A percentile compares a stretch with the other conserved stretches of the same genome.
phyloP scores from a whole-genome alignment of 139 green algal species.

The Mychonastes homosphaera region DNA sequence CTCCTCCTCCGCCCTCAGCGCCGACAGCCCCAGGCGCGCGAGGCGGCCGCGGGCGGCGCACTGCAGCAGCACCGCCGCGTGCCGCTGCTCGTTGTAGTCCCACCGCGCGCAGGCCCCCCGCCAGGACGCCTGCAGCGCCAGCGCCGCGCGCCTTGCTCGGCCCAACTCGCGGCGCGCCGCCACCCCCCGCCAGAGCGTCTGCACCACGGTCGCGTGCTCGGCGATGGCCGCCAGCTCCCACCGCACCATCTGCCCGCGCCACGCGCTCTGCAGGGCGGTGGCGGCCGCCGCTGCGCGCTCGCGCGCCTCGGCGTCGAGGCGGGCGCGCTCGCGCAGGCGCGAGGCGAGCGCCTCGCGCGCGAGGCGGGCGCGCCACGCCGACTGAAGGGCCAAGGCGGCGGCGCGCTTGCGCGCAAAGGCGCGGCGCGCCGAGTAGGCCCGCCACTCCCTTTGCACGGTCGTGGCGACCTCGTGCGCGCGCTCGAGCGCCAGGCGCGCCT shows the following conservation, averaged over 20 bases:
- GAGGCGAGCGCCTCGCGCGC: background rate
- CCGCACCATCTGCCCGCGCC: slow-evolving; percentile 8
- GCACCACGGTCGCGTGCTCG: slow-evolving; percentile 11
- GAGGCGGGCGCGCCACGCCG: background rate
- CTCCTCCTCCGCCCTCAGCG: slow-evolving; percentile 14
- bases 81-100: background rate
- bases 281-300: slow-evolving; percentile 15
- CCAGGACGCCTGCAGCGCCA: slow-evolving; percentile 27
- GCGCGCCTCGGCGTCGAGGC: background rate
- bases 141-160: slow-evolving; percentile 1
- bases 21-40: slow-evolving; percentile 13
- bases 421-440: too few species aligned
- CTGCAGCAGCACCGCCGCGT: slow-evolving; percentile 29
- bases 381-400: slow-evolving; percentile 22
- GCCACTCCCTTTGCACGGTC: too few species aligned
- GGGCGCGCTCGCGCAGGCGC: background rate
- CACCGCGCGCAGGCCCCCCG: slow-evolving; percentile 2
- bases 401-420: background rate
- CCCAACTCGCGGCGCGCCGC: slow-evolving; percentile 2
- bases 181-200: slow-evolving; percentile 21
- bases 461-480: slow-evolving; percentile 3
- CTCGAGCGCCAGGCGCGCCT: slow-evolving; percentile 4
- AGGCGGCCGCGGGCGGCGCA: slow-evolving; percentile 8
- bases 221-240: background rate
- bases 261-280: slow-evolving; percentile 25